phyloP scores from a whole-genome alignment of 306 rosid genomes.

The Calophaca sinica region DNA sequence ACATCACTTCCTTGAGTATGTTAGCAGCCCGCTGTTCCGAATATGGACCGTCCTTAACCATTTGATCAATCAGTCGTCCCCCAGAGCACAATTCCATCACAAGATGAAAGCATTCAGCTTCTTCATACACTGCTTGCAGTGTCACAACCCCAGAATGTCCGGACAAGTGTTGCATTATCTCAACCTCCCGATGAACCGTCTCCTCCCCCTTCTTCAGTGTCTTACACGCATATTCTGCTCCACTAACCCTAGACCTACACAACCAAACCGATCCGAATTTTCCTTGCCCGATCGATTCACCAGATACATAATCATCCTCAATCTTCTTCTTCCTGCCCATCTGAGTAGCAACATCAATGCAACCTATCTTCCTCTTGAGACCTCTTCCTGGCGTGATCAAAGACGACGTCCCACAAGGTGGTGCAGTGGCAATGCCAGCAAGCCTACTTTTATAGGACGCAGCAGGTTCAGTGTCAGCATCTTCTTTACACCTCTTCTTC shows the following conservation, averaged over 20 bases:
- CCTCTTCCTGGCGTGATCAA: constrained; percentile 81
- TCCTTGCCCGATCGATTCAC: constrained; percentile 87
- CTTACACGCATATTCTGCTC: constrained; percentile 88
- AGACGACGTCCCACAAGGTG: constrained; percentile 87
- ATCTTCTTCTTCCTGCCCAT: constrained; percentile 94
- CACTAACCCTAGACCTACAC: constrained; percentile 74
- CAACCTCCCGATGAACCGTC: constrained; percentile 96
- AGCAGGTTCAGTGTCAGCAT: constrained; percentile 58
- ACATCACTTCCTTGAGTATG: constrained; percentile 88
- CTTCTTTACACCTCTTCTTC: constrained; percentile 92
- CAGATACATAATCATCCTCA: constrained; percentile 78
- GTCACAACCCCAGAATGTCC: constrained; percentile 97
- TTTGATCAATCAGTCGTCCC: constrained; percentile 85
- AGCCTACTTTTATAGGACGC: constrained; percentile 74
- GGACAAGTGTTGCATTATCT: constrained; percentile 99
- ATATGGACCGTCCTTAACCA: constrained; percentile 75
- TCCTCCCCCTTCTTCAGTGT: constrained; percentile 93
- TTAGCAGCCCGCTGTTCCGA: constrained; percentile 89
- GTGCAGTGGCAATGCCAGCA: constrained; percentile 96
- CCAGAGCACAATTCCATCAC: constrained; percentile 97
- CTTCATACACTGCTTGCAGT: constrained; percentile 93
- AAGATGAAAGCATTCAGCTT: constrained; percentile 84
- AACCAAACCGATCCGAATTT: constrained; percentile 89
- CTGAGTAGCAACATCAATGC: constrained; percentile 94
- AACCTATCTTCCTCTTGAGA: constrained; percentile 96